Percentiles rank a stretch among this genome's conserved stretches.
These are phyloP conservation scores for Lasiodiplodia gonubiensis DNA, from an alignment of 2,329 filamentous ascomycete species.

Conservation along the genomic window DNA sequence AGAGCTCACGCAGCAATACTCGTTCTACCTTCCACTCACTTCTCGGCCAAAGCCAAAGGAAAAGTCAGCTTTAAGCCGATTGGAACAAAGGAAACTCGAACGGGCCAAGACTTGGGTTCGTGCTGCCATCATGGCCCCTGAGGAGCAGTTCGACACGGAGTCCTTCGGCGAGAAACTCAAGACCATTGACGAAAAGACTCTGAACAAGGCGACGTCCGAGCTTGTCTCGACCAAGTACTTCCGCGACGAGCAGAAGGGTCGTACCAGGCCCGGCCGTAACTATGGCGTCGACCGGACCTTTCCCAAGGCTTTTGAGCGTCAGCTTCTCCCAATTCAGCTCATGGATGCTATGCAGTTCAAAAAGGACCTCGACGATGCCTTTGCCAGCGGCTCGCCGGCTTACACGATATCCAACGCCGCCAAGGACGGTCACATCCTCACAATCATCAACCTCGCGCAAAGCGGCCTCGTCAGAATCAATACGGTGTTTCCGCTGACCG, in stretches of 20 bases:
- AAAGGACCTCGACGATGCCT: slow-evolving; percentile 61
- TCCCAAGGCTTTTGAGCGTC: slow-evolving; percentile 61
- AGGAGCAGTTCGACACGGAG: slow-evolving; percentile 46
- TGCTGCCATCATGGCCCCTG: slow-evolving; percentile 51
- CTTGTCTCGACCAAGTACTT: slow-evolving; percentile 61
- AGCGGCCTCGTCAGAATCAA: slow-evolving; percentile 62
- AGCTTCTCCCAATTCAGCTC: slow-evolving; percentile 31
- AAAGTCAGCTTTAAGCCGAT: neutral
- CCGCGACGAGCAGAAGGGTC: slow-evolving; percentile 65
- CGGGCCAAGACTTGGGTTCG: slow-evolving; percentile 46
- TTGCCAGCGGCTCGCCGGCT: slow-evolving; percentile 39
- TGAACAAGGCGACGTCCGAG: slow-evolving; percentile 60
- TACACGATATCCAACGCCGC: slow-evolving; percentile 60
- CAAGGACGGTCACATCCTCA: slow-evolving; percentile 70
- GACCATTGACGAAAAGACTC: slow-evolving; percentile 39
- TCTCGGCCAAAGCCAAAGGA: neutral
- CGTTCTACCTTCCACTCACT: slow-evolving; percentile 37
- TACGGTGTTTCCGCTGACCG: slow-evolving; percentile 63
- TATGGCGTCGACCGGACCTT: slow-evolving; percentile 69
- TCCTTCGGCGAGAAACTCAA: slow-evolving; percentile 50
- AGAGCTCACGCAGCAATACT: slow-evolving; percentile 31
- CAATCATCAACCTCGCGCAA: slow-evolving; percentile 69
- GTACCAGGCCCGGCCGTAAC: slow-evolving; percentile 63
- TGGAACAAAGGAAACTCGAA: slow-evolving; percentile 2
- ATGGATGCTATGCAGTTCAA: slow-evolving; percentile 67